Evolutionary conservation across 345 rosid genomes (phyloP).

Genomic region (Eucalyptus lansdowneana): DNA sequence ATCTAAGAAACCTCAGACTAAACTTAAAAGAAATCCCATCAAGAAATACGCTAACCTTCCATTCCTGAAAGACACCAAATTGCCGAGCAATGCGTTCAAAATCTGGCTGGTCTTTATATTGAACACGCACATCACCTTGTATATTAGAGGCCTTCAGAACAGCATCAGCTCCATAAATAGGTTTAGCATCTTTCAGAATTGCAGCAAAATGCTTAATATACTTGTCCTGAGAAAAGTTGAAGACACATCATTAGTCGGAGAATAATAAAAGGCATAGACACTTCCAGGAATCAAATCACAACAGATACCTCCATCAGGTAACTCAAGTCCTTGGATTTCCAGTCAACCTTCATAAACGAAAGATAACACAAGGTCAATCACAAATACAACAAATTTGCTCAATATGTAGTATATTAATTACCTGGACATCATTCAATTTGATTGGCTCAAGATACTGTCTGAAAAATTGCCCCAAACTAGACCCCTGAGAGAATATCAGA

Average conservation of each 20-base stretch:
- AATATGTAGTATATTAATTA: constrained; percentile 4
- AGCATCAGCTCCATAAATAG: constrained; percentile 55
- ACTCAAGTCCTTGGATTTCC: constrained; percentile 83
- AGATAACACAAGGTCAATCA: background rate
- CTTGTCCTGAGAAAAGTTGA: constrained; percentile 40
- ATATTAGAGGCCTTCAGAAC: constrained; percentile 50
- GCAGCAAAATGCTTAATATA: constrained; percentile 47
- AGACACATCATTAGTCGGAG: background rate
- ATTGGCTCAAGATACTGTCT: constrained; percentile 82
- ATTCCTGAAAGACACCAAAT: constrained; percentile 90
- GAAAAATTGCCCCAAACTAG: constrained; percentile 95
- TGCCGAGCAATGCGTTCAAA: constrained; percentile 71
- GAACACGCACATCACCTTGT: constrained; percentile 62
- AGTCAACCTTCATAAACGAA: constrained; percentile 44
- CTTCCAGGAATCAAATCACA: background rate
- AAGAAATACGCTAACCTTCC: constrained; percentile 58
- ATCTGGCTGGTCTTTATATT: constrained; percentile 57
- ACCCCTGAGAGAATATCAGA: constrained; percentile 46
- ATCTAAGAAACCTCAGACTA: background rate
- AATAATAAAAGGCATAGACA: background rate
- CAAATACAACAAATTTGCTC: background rate
- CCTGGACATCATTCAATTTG: constrained; percentile 83
- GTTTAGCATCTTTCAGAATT: constrained; percentile 58
- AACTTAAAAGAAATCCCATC: background rate
- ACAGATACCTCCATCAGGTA: constrained; percentile 76